Evolutionary conservation across 2,329 filamentous ascomycete genomes (phyloP).

Genomic region (Fusarium sp.): DNA sequence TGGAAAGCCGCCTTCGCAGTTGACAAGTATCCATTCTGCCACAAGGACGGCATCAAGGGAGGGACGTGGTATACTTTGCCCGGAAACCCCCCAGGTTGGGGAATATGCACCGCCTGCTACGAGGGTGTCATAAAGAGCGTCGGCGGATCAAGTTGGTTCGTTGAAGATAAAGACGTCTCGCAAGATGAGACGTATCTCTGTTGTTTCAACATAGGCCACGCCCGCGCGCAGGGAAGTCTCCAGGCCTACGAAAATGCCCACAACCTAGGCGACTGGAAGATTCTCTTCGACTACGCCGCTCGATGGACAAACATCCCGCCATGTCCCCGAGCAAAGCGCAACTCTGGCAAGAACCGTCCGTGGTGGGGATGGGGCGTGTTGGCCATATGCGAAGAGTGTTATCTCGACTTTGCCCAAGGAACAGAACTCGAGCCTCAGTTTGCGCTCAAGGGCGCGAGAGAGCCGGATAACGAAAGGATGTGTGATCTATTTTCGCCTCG

Average conservation of each 20-base stretch:
- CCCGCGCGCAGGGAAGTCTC: constrained; percentile 40
- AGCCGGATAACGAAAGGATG: constrained; percentile 37
- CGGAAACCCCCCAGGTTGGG: constrained; percentile 46
- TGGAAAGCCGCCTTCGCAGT: constrained; percentile 47
- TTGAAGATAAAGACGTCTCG: constrained; percentile 24
- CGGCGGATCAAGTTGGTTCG: constrained; percentile 45
- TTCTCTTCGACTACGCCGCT: constrained; percentile 43
- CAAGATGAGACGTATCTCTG: constrained; percentile 42
- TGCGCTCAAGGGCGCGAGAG: constrained; percentile 37
- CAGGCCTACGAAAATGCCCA: constrained; percentile 41
- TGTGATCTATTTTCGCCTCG: constrained; percentile 53
- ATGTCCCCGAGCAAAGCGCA: constrained; percentile 34
- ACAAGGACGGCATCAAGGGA: constrained; percentile 43
- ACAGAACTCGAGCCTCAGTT: constrained; percentile 44
- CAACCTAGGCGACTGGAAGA: constrained; percentile 37
- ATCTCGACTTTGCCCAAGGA: constrained; percentile 46
- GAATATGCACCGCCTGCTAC: constrained; percentile 51
- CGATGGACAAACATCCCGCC: constrained; percentile 44
- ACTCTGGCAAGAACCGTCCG: constrained; percentile 19
- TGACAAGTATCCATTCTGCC: constrained; percentile 44
- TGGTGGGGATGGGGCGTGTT: constrained; percentile 50
- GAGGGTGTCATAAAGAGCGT: constrained; percentile 46
- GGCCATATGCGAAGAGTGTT: constrained; percentile 52
- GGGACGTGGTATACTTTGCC: constrained; percentile 49
- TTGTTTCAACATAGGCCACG: constrained; percentile 48